These are phyloP conservation scores for Mortierella sp. DNA, from an alignment of 371 early-diverging fungal genomes.

Conservation along the genomic window DNA sequence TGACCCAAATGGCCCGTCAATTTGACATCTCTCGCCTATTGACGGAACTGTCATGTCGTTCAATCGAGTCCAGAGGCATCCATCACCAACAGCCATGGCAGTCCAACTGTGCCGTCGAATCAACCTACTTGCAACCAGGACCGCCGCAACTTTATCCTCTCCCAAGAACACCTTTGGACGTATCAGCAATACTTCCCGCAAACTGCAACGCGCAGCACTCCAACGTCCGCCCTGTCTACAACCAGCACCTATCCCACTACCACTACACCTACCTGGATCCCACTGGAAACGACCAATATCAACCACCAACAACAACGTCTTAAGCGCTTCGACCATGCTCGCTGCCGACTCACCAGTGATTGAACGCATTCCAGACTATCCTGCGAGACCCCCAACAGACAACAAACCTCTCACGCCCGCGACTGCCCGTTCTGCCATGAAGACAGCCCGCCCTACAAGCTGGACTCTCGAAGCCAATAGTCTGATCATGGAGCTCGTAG, in stretches of 20 bases:
- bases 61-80: neutral
- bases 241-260: neutral
- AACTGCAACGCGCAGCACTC: neutral
- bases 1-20: too few species aligned
- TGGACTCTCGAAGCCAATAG: constrained; percentile 18
- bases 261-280: neutral
- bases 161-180: neutral
- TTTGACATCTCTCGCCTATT: neutral
- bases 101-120: neutral
- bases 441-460: neutral
- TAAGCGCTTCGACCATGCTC: neutral
- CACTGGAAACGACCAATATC: neutral
- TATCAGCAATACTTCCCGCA: neutral
- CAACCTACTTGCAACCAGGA: neutral
- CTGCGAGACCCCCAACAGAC: neutral
- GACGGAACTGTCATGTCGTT: neutral
- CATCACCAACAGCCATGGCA: neutral
- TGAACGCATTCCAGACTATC: neutral
- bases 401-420: neutral
- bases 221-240: neutral
- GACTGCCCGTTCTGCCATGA: too few species aligned
- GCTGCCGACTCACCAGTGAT: neutral
- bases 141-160: neutral
- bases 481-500: neutral
- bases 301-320: neutral